Conservation (phyloP, 2,329 filamentous ascomycete genomes). For the Monilinia fructigena region DNA sequence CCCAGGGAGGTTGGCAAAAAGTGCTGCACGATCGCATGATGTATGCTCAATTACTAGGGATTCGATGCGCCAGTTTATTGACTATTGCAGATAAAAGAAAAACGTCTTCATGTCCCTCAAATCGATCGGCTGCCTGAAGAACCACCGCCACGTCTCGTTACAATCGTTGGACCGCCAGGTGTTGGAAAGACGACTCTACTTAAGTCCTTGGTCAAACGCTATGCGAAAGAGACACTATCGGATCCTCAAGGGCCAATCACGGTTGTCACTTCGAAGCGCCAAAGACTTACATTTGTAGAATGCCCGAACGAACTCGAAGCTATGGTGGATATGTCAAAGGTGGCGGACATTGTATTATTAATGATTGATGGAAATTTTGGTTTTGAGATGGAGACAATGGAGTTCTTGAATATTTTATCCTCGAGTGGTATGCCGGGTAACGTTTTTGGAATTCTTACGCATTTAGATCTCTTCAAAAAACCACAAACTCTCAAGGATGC, state of each 20-base stretch:
- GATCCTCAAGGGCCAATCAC: slow-evolving; percentile 90
- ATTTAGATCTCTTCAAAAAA: slow-evolving; percentile 92
- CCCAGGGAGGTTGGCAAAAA: slow-evolving; percentile 41
- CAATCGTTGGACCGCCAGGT: slow-evolving; percentile 91
- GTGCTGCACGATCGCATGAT: slow-evolving; percentile 53
- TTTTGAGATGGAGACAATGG: slow-evolving; percentile 99
- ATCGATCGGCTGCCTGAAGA: slow-evolving; percentile 95
- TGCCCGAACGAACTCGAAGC: slow-evolving; percentile 94
- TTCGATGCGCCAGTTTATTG: slow-evolving; percentile 17
- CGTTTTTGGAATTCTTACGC: slow-evolving; percentile 94
- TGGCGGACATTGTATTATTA: slow-evolving; percentile 92
- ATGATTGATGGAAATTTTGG: slow-evolving; percentile 99
- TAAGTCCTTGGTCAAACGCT: slow-evolving; percentile 89
- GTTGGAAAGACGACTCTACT: slow-evolving; percentile 94
- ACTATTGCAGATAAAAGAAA: slow-evolving; percentile 75
- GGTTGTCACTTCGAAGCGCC: slow-evolving; percentile 92
- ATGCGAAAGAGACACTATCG: slow-evolving; percentile 91
- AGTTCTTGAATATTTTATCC: slow-evolving; percentile 92
- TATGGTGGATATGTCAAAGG: slow-evolving; percentile 96
- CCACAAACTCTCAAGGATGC: slow-evolving; percentile 87
- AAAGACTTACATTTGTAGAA: slow-evolving; percentile 92
- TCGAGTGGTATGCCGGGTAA: slow-evolving; percentile 97
- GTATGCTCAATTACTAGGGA: slow-evolving; percentile 40
- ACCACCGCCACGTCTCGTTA: slow-evolving; percentile 86
- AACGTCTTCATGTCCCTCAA: slow-evolving; percentile 91